Evolutionary conservation across 2,329 filamentous ascomycete species (phyloP).

Genomic region (Teratosphaeria viscida): DNA sequence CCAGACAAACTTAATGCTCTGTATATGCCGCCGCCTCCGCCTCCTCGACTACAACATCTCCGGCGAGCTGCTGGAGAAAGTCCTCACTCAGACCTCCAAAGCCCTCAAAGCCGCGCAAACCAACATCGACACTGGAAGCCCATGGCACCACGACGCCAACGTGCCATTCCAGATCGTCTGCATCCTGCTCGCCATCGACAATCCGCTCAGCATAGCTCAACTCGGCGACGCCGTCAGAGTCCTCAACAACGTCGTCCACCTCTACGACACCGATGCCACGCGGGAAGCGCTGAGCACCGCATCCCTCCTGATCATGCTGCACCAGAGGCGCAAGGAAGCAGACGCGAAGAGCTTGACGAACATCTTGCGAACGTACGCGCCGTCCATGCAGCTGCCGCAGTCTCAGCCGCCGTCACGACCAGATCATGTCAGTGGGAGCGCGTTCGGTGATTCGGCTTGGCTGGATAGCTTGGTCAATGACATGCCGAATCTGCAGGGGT

Average conservation of each 20-base stretch:
- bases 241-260: constrained; percentile 5
- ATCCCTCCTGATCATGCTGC: constrained; percentile 39
- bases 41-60: constrained; percentile 36
- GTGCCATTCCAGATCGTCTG: constrained; percentile 48
- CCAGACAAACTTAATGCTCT: constrained; percentile 45
- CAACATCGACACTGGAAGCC: constrained; percentile 32
- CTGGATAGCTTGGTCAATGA: neutral
- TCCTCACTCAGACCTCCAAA: constrained; percentile 33
- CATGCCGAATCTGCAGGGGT: neutral
- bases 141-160: constrained; percentile 49
- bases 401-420: neutral
- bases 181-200: constrained; percentile 43
- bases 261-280: constrained; percentile 17
- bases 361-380: neutral
- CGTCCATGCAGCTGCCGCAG: neutral
- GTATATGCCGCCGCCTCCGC: constrained; percentile 42
- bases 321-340: constrained; percentile 39
- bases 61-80: constrained; percentile 30
- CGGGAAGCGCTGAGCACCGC: constrained; percentile 43
- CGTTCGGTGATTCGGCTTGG: neutral
- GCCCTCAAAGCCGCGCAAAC: constrained; percentile 35
- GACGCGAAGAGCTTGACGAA: constrained; percentile 23
- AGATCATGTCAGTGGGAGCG: neutral
- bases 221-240: constrained; percentile 38
- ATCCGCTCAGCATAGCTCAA: constrained; percentile 32